These are phyloP conservation scores for Batrachochytrium dendrobatidis DNA, from an alignment of 371 early-diverging fungal species.

Conservation along the genomic window DNA sequence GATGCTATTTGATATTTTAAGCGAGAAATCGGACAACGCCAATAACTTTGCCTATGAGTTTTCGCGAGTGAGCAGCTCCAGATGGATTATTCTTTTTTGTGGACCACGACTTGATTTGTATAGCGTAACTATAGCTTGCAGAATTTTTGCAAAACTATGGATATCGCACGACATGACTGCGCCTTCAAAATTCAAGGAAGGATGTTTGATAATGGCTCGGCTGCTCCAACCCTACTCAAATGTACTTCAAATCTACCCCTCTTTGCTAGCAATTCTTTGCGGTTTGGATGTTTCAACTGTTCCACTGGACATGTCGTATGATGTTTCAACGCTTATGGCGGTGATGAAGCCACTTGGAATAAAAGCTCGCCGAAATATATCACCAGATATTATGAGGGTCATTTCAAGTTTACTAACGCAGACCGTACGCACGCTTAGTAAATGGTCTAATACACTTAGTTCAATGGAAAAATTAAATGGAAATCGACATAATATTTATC, in stretches of 20 bases:
- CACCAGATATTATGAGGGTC: conserved; percentile 35
- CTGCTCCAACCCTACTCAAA: conserved; percentile 57
- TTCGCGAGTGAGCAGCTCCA: conserved; percentile 54
- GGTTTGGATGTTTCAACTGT: conserved; percentile 53
- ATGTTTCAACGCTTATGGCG: conserved; percentile 43
- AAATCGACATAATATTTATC: no score
- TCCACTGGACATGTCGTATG: conserved; percentile 39
- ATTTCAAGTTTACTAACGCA: conserved; percentile 34
- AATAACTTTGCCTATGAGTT: conserved; percentile 47
- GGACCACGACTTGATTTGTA: conserved; percentile 46
- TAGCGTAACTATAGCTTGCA: conserved; percentile 51
- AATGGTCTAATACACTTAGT: background rate
- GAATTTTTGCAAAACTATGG: conserved; percentile 52
- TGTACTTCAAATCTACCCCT: conserved; percentile 52
- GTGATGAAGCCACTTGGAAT: conserved; percentile 27
- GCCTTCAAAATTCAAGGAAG: conserved; percentile 53
- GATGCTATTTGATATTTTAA: conserved; percentile 61
- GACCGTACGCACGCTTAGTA: background rate
- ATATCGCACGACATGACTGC: conserved; percentile 47
- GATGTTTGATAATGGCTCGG: conserved; percentile 49
- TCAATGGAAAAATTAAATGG: background rate
- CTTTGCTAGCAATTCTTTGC: conserved; percentile 48
- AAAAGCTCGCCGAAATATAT: conserved; percentile 13
- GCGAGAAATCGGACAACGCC: conserved; percentile 35
- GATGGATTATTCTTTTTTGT: conserved; percentile 66